These are phyloP conservation scores for Nicotiana sylvestris DNA, from an alignment of 257 asterid genomes.

Conservation along the genomic window DNA sequence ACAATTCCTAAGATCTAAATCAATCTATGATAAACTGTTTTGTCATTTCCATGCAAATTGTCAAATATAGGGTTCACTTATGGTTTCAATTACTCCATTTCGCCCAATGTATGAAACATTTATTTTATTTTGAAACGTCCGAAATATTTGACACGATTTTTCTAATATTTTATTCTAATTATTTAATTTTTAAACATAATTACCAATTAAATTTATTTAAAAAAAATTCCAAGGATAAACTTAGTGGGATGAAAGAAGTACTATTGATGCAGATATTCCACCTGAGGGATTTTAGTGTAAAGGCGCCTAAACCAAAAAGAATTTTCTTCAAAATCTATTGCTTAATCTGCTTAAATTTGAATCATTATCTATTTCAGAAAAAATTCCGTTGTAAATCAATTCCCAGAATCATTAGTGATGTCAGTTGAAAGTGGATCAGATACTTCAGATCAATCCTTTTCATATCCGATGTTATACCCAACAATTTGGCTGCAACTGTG, in stretches of 20 bases:
- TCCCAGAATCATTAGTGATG: background rate
- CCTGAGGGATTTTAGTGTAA: background rate
- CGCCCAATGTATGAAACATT: too few relatives aligned
- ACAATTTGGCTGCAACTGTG: background rate
- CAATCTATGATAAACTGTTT: too few relatives aligned
- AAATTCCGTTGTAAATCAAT: background rate
- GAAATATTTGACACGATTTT: background rate
- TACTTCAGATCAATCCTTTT: background rate
- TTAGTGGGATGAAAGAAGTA: background rate
- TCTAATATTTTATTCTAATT: background rate
- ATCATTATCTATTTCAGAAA: background rate
- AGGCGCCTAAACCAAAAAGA: background rate
- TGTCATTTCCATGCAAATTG: background rate
- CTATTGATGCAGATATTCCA: background rate
- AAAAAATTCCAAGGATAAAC: too few relatives aligned
- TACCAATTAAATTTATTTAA: too few relatives aligned
- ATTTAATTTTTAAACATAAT: too few relatives aligned
- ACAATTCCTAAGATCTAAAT: too few relatives aligned
- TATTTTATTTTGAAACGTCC: background rate
- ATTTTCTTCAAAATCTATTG: background rate
- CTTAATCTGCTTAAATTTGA: background rate
- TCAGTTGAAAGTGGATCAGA: constrained; percentile 4
- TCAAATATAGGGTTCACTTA: background rate
- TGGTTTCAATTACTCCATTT: background rate
- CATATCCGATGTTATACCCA: background rate